phyloP scores from a whole-genome alignment of 2,329 filamentous ascomycete genomes.

The Annulohypoxylon truncatum region DNA sequence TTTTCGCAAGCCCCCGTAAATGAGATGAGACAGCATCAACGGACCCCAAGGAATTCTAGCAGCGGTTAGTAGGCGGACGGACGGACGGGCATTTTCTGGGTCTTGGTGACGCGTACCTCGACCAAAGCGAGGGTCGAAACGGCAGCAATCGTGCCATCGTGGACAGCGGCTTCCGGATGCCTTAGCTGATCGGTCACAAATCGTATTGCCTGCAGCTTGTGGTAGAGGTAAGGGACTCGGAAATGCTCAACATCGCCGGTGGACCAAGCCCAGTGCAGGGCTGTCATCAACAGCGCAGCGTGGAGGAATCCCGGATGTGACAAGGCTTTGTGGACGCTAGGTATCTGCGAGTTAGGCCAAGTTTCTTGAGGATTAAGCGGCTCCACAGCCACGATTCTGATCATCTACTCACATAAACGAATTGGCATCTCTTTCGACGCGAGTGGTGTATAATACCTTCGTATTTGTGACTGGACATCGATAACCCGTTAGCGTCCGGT shows the following conservation, averaged over 20 bases:
- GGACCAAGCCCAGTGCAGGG: constrained; percentile 60
- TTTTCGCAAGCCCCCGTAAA: constrained; percentile 54
- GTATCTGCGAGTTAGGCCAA: constrained; percentile 29
- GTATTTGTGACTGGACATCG: constrained; percentile 54
- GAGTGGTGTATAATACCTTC: constrained; percentile 56
- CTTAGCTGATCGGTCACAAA: constrained; percentile 59
- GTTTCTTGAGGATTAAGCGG: constrained; percentile 3
- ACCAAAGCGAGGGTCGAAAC: constrained; percentile 58
- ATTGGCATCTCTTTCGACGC: constrained; percentile 52
- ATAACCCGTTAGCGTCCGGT: constrained; percentile 18
- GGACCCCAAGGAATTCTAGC: constrained; percentile 58
- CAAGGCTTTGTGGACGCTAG: constrained; percentile 57
- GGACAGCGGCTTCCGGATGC: constrained; percentile 52
- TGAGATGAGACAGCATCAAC: constrained; percentile 58
- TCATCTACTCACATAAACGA: constrained; percentile 50
- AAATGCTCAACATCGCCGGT: constrained; percentile 59
- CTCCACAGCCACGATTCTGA: constrained; percentile 17
- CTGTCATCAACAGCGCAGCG: constrained; percentile 58
- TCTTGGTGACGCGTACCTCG: constrained; percentile 51
- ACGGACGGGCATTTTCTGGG: neutral
- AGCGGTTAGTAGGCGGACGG: constrained; percentile 25
- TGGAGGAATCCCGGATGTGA: constrained; percentile 60
- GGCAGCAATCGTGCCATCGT: constrained; percentile 57
- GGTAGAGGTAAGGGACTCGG: constrained; percentile 59
- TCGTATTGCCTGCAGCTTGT: constrained; percentile 60